Evolutionary conservation across 78 protist species (phyloP).

Genomic region (Cavenderia fasciculata): DNA sequence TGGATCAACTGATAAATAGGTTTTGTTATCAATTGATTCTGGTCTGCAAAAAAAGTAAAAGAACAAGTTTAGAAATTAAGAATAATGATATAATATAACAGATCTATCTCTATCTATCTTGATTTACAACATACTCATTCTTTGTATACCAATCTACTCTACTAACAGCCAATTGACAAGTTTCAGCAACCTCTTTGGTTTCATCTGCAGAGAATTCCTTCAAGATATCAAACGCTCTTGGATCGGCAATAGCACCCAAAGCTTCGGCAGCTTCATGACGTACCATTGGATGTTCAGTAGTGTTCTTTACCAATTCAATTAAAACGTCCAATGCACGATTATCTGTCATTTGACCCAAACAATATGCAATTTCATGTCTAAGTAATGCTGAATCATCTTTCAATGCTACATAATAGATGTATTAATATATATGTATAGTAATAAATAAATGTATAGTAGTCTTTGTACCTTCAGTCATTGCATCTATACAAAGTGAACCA

Average conservation of each 20-base stretch:
- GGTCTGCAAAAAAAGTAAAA: background rate
- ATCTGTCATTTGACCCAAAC: conserved; percentile 87
- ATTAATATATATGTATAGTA: background rate
- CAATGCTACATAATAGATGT: background rate
- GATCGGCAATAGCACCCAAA: conserved; percentile 85
- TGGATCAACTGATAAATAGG: conserved; percentile 74
- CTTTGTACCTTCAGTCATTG: conserved; percentile 21
- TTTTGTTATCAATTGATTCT: conserved; percentile 15
- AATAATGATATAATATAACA: too few relatives aligned
- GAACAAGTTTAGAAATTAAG: background rate
- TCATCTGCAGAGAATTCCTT: conserved; percentile 7
- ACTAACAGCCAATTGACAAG: conserved; percentile 73
- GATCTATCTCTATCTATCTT: too few relatives aligned
- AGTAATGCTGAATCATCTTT: conserved; percentile 74
- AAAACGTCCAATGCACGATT: conserved; percentile 33
- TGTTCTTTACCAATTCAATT: conserved; percentile 16
- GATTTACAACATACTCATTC: conserved; percentile 22
- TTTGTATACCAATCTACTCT: conserved; percentile 55
- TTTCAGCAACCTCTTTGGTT: conserved; percentile 64
- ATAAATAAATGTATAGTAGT: background rate
- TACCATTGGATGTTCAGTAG: conserved; percentile 84
- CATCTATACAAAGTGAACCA: conserved; percentile 39
- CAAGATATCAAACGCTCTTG: conserved; percentile 12
- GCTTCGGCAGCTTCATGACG: conserved; percentile 93
- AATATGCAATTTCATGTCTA: conserved; percentile 90